These are phyloP conservation scores for Macrolepiota albuminosa DNA, from an alignment of 768 basidiomycete genomes.

Conservation along the genomic window DNA sequence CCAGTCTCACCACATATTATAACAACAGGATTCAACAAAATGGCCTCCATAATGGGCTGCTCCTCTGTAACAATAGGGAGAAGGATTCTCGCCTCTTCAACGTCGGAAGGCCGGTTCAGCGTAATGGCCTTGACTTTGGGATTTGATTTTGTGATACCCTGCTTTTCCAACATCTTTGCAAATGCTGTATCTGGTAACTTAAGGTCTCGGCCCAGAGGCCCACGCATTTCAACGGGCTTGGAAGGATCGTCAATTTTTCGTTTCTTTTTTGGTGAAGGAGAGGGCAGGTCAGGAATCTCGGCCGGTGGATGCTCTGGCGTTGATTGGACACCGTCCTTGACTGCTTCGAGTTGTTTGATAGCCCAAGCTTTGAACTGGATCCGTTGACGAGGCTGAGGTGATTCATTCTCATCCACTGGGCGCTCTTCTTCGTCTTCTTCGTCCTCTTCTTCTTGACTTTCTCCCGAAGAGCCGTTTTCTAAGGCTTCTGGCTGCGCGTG, in stretches of 20 bases:
- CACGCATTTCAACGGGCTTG: slow-evolving; percentile 48
- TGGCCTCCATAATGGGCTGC: slow-evolving; percentile 89
- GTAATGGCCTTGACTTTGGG: slow-evolving; percentile 38
- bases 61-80: slow-evolving; percentile 93
- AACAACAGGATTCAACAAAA: slow-evolving; percentile 81
- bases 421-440: slow-evolving; percentile 14
- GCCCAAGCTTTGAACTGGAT: slow-evolving; percentile 90
- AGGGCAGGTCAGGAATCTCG: slow-evolving; percentile 17
- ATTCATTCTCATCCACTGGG: slow-evolving; percentile 17
- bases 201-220: slow-evolving; percentile 76
- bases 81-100: slow-evolving; percentile 71
- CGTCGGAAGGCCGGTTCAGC: slow-evolving; percentile 61
- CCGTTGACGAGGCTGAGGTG: slow-evolving; percentile 30
- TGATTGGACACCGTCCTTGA: slow-evolving; percentile 32
- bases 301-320: slow-evolving; percentile 13
- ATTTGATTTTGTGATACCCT: slow-evolving; percentile 11
- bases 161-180: slow-evolving; percentile 39
- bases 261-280: slow-evolving; percentile 39
- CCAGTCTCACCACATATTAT: slow-evolving; percentile 92
- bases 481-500: slow-evolving; percentile 5
- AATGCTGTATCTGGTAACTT: slow-evolving; percentile 64
- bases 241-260: slow-evolving; percentile 33
- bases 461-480: slow-evolving; percentile 6
- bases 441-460: slow-evolving; percentile 12
- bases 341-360: slow-evolving; percentile 59